Evolutionary conservation across 371 early-diverging fungal species (phyloP).

Genomic region (Actinomortierella wolfii): DNA sequence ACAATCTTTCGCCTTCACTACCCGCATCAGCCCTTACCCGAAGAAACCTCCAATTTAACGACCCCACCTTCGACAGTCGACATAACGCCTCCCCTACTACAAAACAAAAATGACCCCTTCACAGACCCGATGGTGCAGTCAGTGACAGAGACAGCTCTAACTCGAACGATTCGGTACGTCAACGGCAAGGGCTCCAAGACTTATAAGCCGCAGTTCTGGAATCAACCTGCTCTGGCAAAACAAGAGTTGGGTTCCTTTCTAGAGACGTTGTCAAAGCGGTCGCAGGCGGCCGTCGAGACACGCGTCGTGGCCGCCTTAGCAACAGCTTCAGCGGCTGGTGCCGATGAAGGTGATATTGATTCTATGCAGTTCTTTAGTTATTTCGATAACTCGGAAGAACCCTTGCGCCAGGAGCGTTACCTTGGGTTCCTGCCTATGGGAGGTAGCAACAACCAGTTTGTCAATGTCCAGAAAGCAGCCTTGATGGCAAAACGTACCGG

Average conservation of each 20-base stretch:
- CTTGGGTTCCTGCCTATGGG: slow-evolving; percentile 39
- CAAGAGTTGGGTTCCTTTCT: slow-evolving; percentile 35
- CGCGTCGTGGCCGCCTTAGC: no score
- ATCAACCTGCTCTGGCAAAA: slow-evolving; percentile 10
- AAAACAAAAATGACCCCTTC: no score
- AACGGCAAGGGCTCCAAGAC: slow-evolving; percentile 19
- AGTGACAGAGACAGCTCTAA: slow-evolving; percentile 5
- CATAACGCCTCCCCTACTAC: no score
- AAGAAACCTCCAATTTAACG: slow-evolving; percentile 9
- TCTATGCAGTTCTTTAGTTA: no score
- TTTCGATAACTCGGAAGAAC: no score
- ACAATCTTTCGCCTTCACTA: neutral
- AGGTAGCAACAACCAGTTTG: slow-evolving; percentile 42
- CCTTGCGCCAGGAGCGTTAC: neutral
- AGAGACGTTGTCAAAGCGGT: slow-evolving; percentile 16
- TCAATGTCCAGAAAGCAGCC: slow-evolving; percentile 32
- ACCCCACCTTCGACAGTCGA: neutral
- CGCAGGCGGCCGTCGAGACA: neutral
- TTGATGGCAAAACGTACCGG: slow-evolving; percentile 34
- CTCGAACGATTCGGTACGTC: slow-evolving; percentile 9
- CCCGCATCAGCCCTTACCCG: slow-evolving; percentile 4
- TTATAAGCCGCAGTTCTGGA: slow-evolving; percentile 34
- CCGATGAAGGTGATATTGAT: no score
- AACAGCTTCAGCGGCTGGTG: no score
- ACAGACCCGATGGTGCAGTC: neutral